These are phyloP conservation scores for Raddia distichophylla DNA, from an alignment of 176 grass and related monocot species.

Conservation along the genomic window DNA sequence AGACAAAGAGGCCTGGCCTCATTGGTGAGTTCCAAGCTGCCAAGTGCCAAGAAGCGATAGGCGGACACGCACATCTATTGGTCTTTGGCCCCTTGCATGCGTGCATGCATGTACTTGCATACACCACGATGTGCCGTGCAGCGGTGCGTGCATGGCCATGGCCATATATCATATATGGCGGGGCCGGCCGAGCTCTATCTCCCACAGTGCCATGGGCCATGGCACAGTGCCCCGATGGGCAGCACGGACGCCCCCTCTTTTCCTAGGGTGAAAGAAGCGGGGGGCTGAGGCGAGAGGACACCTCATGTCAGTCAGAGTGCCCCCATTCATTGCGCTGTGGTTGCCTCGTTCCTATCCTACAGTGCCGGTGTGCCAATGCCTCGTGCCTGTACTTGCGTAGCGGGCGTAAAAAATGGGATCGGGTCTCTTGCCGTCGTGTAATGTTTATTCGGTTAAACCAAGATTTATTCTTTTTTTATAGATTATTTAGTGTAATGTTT, in stretches of 20 bases:
- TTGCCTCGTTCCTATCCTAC: slow-evolving; percentile 1
- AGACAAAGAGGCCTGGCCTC: too few species aligned
- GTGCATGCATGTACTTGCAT: too few species aligned
- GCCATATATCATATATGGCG: background rate
- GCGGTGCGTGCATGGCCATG: too few species aligned
- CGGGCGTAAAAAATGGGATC: background rate
- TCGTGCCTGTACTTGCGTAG: background rate
- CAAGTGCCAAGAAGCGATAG: too few species aligned
- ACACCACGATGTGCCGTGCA: too few species aligned
- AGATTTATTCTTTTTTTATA: too few species aligned
- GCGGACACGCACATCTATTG: too few species aligned
- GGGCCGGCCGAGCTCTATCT: slow-evolving; percentile 33
- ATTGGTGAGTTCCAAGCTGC: too few species aligned
- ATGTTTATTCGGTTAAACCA: too few species aligned
- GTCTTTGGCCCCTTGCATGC: too few species aligned
- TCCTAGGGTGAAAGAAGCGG: background rate
- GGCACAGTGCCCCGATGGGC: background rate
- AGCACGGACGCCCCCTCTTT: background rate
- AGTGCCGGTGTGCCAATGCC: too few species aligned
- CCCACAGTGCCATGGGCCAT: background rate
- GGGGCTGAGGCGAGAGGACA: background rate
- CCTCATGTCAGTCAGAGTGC: background rate
- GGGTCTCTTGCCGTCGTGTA: background rate
- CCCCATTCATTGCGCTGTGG: background rate
- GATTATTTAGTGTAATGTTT: too few species aligned